phyloP scores from a whole-genome alignment of 2,329 filamentous ascomycete species.

The Penicillium thymicola region DNA sequence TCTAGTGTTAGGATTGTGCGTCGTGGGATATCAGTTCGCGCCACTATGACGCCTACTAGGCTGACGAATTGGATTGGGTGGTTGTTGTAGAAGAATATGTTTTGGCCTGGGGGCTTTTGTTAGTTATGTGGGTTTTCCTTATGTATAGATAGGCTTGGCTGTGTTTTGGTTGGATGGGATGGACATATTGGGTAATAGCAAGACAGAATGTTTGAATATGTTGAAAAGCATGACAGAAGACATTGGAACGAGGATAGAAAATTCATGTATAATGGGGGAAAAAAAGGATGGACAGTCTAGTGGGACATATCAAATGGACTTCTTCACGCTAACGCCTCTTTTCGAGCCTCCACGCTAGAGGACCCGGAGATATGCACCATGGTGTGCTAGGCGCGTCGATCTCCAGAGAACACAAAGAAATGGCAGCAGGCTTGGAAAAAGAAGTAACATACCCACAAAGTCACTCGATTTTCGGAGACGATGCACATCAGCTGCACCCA shows the following conservation, averaged over 20 bases:
- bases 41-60: constrained; percentile 67
- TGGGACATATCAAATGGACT: background rate
- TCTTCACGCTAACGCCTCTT: background rate
- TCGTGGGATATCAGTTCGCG: constrained; percentile 54
- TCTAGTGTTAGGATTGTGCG: constrained; percentile 56
- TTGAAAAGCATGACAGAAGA: background rate
- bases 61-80: constrained; percentile 75
- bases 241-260: background rate
- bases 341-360: background rate
- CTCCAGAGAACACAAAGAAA: background rate
- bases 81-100: constrained; percentile 65
- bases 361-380: background rate
- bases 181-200: background rate
- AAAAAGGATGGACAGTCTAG: background rate
- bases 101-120: constrained; percentile 44
- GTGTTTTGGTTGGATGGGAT: background rate
- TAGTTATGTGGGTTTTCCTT: background rate
- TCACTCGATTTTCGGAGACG: constrained; percentile 46
- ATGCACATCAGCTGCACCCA: constrained; percentile 56
- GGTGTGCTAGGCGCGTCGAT: background rate
- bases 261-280: background rate
- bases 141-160: constrained; percentile 2
- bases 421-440: background rate
- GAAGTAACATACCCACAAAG: constrained; percentile 50
- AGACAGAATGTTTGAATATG: background rate